Evolutionary conservation across 1,284 basidiomycete species (phyloP), one percentile per base, ranked within the genome.

Genomic region (Leccinum pseudoinsigne): DNA sequence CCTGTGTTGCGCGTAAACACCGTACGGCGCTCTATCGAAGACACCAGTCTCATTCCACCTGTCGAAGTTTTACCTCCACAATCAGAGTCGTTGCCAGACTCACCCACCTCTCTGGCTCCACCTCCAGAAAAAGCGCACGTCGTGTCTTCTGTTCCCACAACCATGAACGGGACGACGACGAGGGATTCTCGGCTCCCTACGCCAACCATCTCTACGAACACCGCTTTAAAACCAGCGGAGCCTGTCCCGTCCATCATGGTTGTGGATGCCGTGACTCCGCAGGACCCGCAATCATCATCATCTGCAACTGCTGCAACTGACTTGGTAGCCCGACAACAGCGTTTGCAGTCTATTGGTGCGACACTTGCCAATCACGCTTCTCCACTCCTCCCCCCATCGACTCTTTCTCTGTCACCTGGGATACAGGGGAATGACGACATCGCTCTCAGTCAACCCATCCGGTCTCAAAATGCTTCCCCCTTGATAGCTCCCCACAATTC

Each of bases 1-100:
- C 51, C 57, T 36, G 23, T 45, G 8, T 54, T 61, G 10, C 64
- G 54, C 12, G 6, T 62, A 14, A 50, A 58, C 5, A 59, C 6
- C 6, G 16, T 10, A 3, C 57, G 57, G 8, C 56, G 9, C 36
- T 2, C 16, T 11, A 3, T 36, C 5, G 58, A 56, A 14, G 56
- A 61, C n/a, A 45, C 50, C 10, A 68, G 40, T 54, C 68, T 74
- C 42, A 76, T 74, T 40, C 74, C 72, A 31, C 73, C 73, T 12
- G 76, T 77, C 34, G 73, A 71, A 62, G 57, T 74, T 38, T 56
- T 76, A 23, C 55, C 62, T 16, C 60, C 61, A 54, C 34, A 28
- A 45, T 34, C 59, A 11, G 70, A 71, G 31, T 71, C 72, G 4
- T 57, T 62, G 4, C 62, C 73, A 34, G 28, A 61, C 38, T 50